phyloP scores from a whole-genome alignment of 2,329 filamentous ascomycete genomes.

The Trichoderma harzianum region DNA sequence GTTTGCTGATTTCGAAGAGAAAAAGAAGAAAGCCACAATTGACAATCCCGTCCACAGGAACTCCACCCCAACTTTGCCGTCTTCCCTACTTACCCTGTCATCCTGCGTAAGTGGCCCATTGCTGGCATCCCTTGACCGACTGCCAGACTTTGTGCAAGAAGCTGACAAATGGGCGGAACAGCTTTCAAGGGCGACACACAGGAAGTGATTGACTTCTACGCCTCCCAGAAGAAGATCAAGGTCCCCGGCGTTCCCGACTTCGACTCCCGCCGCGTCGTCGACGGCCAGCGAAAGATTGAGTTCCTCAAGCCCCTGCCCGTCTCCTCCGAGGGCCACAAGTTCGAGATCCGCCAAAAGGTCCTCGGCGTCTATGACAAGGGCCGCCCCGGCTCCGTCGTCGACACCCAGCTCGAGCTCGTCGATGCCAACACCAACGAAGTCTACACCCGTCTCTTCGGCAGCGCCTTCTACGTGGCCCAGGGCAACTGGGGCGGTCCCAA shows the following conservation, averaged over 20 bases:
- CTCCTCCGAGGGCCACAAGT: slow-evolving; percentile 66
- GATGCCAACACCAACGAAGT: slow-evolving; percentile 66
- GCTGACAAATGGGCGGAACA: slow-evolving; percentile 24
- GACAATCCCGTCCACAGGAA: slow-evolving; percentile 54
- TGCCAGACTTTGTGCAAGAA: background rate
- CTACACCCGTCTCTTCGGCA: slow-evolving; percentile 66
- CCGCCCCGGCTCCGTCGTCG: slow-evolving; percentile 74
- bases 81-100: slow-evolving; percentile 84
- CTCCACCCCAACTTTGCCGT: slow-evolving; percentile 80
- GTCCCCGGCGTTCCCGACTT: slow-evolving; percentile 77
- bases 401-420: slow-evolving; percentile 74
- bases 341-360: slow-evolving; percentile 74
- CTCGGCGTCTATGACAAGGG: slow-evolving; percentile 89
- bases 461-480: slow-evolving; percentile 77
- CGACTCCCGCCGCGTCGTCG: slow-evolving; percentile 70
- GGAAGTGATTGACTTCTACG: slow-evolving; percentile 84
- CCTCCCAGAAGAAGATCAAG: slow-evolving; percentile 58
- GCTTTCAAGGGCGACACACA: slow-evolving; percentile 73
- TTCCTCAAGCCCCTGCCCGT: slow-evolving; percentile 74
- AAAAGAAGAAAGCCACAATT: background rate
- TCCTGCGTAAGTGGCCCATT: slow-evolving; percentile 58
- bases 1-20: background rate
- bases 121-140: background rate
- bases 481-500: slow-evolving; percentile 85
- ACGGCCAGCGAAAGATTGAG: slow-evolving; percentile 77